Evolutionary conservation across 1,139 yeast species (phyloP), one percentile per base, ranked within the genome.

Genomic region (Hansenula lynferdii): DNA sequence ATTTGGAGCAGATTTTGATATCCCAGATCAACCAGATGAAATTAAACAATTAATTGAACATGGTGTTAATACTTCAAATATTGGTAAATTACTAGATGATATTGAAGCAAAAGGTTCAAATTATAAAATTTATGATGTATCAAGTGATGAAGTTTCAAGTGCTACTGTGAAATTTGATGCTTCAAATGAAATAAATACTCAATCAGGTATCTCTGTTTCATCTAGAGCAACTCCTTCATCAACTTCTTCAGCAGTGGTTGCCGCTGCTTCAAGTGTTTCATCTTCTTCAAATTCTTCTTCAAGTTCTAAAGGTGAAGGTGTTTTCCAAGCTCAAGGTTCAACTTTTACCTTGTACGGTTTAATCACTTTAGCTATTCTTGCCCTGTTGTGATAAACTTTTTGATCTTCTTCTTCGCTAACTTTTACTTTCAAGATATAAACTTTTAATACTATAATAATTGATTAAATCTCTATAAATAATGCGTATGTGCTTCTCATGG

Each of bases 151-250:
- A 37, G 72, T 86, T 37, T 55, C 62, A 27, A 76, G 78, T 29
- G 76, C 86, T 31, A 64, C 73, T 21, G 80, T 80, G 26, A 69
- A 75, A 2, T 78, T 83, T 39, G 51, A 48, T 26, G 43, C 59
- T n/a, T 53, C 55, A 3, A 64, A 69, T 53, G 55, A 54, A 30
- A 52, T 65, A 54, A 80, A 72, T 48, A 44, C 60, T 5, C 62
- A 67, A 43, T 50, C 61, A 11, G 60, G 60, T 22, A 41, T 49
- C 9, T 47, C 63, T 14, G 48, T 62, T 16, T 44, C 66, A 10
- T 41, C 63, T n/a, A 40, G 57, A 22, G 38, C 63, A 7, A 37
- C 63, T 5, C 47, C 67, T 19, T 40, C 64, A 12, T 37, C 60
- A 6, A 35, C 61, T 3, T 35, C 57, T 3, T 39, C 46, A 17